Evolutionary conservation across 2,329 filamentous ascomycete species (phyloP).

Genomic region (Phialophora verrucosa): DNA sequence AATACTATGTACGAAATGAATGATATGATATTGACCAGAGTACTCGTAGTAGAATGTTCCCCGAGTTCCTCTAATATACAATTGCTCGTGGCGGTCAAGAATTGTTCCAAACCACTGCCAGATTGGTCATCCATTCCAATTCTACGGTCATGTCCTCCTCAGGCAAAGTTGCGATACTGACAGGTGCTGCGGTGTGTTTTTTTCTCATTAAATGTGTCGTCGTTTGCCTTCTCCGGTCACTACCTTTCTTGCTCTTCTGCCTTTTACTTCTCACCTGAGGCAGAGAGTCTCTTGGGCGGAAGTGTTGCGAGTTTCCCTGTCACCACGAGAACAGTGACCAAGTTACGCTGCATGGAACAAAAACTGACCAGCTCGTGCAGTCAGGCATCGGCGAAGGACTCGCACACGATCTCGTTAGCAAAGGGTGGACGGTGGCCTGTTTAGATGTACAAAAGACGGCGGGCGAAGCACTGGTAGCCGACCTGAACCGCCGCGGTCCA

Average conservation of each 20-base stretch:
- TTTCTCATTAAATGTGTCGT: background rate
- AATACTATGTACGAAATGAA: no score
- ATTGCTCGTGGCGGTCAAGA: no score
- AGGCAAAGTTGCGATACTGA: slow-evolving; percentile 48
- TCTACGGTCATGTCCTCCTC: background rate
- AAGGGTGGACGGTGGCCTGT: slow-evolving; percentile 46
- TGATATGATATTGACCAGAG: no score
- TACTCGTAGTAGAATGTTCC: no score
- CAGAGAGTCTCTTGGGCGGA: no score
- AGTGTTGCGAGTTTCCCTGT: no score
- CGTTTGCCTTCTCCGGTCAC: background rate
- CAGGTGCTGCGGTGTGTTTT: slow-evolving; percentile 48
- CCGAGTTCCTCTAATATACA: no score
- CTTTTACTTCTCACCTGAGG: no score
- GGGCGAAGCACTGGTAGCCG: slow-evolving; percentile 39
- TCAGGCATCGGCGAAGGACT: slow-evolving; percentile 57
- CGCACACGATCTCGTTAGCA: slow-evolving; percentile 45
- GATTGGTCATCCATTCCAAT: no score
- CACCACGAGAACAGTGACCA: background rate
- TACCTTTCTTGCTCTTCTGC: background rate
- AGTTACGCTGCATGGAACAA: background rate
- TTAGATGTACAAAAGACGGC: slow-evolving; percentile 48
- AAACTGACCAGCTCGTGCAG: slow-evolving; percentile 40
- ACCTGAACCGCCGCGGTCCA: slow-evolving; percentile 39
- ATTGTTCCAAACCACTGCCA: no score